Evolutionary conservation across 768 basidiomycete species (phyloP).

Genomic region (Tylopilus felleus): DNA sequence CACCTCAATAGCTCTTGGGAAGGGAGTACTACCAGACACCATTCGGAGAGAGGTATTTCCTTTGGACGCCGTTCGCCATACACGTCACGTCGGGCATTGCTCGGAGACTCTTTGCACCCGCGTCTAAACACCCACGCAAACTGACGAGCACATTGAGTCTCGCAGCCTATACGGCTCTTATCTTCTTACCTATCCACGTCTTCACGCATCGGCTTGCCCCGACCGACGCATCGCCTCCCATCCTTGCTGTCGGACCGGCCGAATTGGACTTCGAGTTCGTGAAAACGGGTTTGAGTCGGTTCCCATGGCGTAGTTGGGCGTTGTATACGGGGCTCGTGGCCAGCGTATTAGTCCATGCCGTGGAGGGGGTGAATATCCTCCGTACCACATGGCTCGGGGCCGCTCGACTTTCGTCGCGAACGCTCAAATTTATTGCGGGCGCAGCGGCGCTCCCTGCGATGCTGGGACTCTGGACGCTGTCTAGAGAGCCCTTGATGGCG

Average conservation of each 20-base stretch:
- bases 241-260: slow-evolving; percentile 54
- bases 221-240: slow-evolving; percentile 38
- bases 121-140: slow-evolving; percentile 29
- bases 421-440: slow-evolving; percentile 31
- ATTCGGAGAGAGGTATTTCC: slow-evolving; percentile 63
- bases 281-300: slow-evolving; percentile 60
- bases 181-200: slow-evolving; percentile 69
- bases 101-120: slow-evolving; percentile 52
- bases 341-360: slow-evolving; percentile 55
- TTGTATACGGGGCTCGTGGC: slow-evolving; percentile 62
- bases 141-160: slow-evolving; percentile 47
- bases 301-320: slow-evolving; percentile 60
- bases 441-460: slow-evolving; percentile 49
- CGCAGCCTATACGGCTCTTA: slow-evolving; percentile 59
- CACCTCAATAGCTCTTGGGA: slow-evolving; percentile 59
- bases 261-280: slow-evolving; percentile 85
- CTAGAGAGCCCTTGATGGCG: slow-evolving; percentile 55
- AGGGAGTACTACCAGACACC: slow-evolving; percentile 82
- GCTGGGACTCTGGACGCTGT: slow-evolving; percentile 51
- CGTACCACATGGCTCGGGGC: slow-evolving; percentile 43
- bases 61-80: slow-evolving; percentile 62
- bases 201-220: slow-evolving; percentile 63
- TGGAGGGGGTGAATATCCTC: slow-evolving; percentile 56
- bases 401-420: slow-evolving; percentile 11
- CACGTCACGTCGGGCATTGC: slow-evolving; percentile 59